Evolutionary conservation across 148 eudicot species (phyloP), one percentile per base, ranked within the genome.

Genomic region (Heliosperma pusillum): DNA sequence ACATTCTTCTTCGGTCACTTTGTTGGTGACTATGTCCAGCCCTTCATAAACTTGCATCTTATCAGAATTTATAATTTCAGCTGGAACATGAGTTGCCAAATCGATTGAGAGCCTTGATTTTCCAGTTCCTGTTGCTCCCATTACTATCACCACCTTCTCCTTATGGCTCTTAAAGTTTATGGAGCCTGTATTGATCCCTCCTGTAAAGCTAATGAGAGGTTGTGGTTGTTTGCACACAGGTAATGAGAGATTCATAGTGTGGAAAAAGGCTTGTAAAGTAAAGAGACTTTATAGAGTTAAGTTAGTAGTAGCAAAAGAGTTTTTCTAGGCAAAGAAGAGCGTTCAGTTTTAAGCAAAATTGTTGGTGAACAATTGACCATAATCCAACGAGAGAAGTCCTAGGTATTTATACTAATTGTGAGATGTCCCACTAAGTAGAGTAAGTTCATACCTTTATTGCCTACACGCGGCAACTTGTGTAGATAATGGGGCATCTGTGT

Each of bases 121-220:
- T 27, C 98, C 98, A 1, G 98, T 87, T 12, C 98, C 98, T 3
- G 97, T 93, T 8, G 95, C 89, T 9, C 98, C 97, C 91, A 93
- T 84, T 4, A 93, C 97, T 8, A 93, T 78, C 59, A 93, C 90
- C 50, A 91, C 89, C 73, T 91, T 91, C 69, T 91, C 90, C 82
- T 87, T 93, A 24, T 80, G 84, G 15, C 76, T 81, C 45, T 77
- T 83, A 7, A 80, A 78, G 42, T 85, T 71, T 58, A 87, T 74
- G 52, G 91, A 79, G 30, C 80, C 84, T 83, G 86, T 79, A 77
- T 81, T 82, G 19, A 83, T 71, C 16, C 89, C 89, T 9, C 81
- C 80, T 0, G 87, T 83, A 21, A 86, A 89, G 50, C 79, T 83
- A 33, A 86, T 81, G 1, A 84, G 79, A 52, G 92, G 88, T 30